Evolutionary conservation across 2,329 filamentous ascomycete genomes (phyloP).

Genomic region (Alternaria ethzedia): DNA sequence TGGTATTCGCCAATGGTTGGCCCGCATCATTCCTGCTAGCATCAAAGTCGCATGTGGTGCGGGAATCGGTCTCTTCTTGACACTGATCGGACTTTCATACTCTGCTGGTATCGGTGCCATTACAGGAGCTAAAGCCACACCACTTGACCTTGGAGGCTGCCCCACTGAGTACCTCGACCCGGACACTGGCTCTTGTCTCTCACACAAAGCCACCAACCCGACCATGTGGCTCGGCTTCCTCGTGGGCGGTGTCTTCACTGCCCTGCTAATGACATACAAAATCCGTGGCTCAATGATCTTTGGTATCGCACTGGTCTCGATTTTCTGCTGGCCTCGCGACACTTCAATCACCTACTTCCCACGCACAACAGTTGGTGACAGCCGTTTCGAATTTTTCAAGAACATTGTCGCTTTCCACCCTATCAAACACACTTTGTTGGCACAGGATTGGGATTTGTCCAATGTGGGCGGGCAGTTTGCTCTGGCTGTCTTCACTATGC

Average conservation of each 20-base stretch:
- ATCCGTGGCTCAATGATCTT: slow-evolving; percentile 85
- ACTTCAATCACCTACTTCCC: slow-evolving; percentile 83
- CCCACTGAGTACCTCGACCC: slow-evolving; percentile 55
- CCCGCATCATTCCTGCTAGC: slow-evolving; percentile 69
- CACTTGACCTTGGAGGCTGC: slow-evolving; percentile 79
- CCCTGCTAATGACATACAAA: slow-evolving; percentile 81
- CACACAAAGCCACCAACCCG: slow-evolving; percentile 78
- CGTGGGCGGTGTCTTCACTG: slow-evolving; percentile 80
- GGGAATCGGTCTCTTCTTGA: slow-evolving; percentile 85
- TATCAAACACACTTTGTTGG: slow-evolving; percentile 71
- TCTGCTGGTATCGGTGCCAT: slow-evolving; percentile 81
- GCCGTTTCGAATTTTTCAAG: slow-evolving; percentile 83
- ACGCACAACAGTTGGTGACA: slow-evolving; percentile 70
- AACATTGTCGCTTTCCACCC: slow-evolving; percentile 83
- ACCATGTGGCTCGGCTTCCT: slow-evolving; percentile 90
- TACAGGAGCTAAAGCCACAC: slow-evolving; percentile 69
- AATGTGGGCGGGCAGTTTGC: slow-evolving; percentile 77
- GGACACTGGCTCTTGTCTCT: slow-evolving; percentile 63
- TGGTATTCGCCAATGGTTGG: slow-evolving; percentile 74
- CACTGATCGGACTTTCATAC: slow-evolving; percentile 79
- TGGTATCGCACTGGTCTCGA: slow-evolving; percentile 81
- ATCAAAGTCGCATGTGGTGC: slow-evolving; percentile 93
- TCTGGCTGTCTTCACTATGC: slow-evolving; percentile 83
- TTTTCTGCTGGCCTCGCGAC: slow-evolving; percentile 84
- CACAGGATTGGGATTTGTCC: slow-evolving; percentile 75